Base-by-base conservation (phyloP, 495 filamentous ascomycete species). In the Lasiosphaeria hispida region DNA sequence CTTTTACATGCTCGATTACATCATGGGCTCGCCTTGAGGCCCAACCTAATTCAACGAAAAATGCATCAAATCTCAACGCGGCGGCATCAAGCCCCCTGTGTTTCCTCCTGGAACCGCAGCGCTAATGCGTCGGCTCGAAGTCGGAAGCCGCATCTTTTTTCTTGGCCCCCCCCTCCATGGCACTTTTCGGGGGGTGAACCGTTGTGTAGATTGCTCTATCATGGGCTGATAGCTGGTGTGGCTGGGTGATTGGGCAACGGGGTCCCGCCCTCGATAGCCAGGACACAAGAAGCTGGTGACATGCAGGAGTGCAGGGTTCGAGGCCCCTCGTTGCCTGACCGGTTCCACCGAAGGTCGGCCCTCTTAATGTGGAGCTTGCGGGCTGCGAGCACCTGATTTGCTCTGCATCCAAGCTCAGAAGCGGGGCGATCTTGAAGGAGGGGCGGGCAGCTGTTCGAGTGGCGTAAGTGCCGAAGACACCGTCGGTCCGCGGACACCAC, bases 1-100 rank as follows among this genome's bases (percentile, higher is more conserved):
- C 43, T 51, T 23, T 43, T 55, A 49, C 47, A 66, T 57, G 66
- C 59, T 55, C 35, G 50, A 70, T 70, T 70, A 70, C 68, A 70
- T 70, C 68, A 70, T 70, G 61, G 57, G 15, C 19, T 37, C 33
- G 2, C 23, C 39, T 13, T 47, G 19, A 40, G 48, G 48, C 42
- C 59, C 48, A 59, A 58, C 55, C 39, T 19, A 60, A 61, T 55
- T 62, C 48, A 65, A 62, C 53, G 37, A 37, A 43, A 48, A 56
- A 48, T 38, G 18, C 39, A 47, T 38, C 38, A n/a, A 18, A 39
- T 47, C 48, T 18, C 49, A 55, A 47, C 47, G 56, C 40, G 9
- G 14, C 45, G 5, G 44, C 34, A 17, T 11, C 11, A 23, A 30
- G 37, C 53, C 49, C 55, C 55, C 60, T 57, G 60, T 36, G 14